Percentiles rank a stretch among this genome's conserved stretches.
Evolutionary conservation across 108 stramenopile species (phyloP).

Genomic region (Nitzschia putrida): DNA sequence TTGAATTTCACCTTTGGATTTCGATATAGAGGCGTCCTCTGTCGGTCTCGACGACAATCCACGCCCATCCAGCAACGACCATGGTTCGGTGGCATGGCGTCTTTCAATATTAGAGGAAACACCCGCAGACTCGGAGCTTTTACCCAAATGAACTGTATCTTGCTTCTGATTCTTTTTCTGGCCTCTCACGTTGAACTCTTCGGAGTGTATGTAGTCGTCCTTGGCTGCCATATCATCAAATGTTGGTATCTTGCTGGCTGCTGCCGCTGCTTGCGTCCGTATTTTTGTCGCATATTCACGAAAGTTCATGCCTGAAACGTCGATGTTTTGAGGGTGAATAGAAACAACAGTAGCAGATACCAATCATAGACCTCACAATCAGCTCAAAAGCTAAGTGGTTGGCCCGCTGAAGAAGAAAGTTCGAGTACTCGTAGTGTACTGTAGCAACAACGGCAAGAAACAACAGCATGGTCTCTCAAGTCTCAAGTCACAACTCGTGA

Average conservation of each 20-base stretch:
- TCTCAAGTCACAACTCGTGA: too few species aligned
- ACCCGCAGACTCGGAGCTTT: not conserved
- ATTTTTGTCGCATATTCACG: slow-evolving; percentile 30
- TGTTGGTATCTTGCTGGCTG: slow-evolving; percentile 17
- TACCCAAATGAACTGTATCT: not conserved
- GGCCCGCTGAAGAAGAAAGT: too few species aligned
- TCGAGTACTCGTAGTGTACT: too few species aligned
- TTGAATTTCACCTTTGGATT: not conserved
- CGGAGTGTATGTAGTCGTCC: slow-evolving; percentile 55
- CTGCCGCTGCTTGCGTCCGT: slow-evolving; percentile 27
- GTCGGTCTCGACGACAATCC: too few species aligned
- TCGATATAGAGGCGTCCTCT: too few species aligned
- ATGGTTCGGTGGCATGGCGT: slow-evolving; percentile 6
- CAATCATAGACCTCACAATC: too few species aligned
- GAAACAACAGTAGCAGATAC: too few species aligned
- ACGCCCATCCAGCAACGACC: slow-evolving; percentile 33
- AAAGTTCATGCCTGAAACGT: slow-evolving; percentile 13
- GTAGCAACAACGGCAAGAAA: too few species aligned
- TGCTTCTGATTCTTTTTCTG: not conserved
- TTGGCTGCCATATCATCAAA: slow-evolving; percentile 59
- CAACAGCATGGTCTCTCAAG: too few species aligned
- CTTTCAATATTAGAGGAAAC: not conserved
- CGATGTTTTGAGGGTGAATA: not conserved
- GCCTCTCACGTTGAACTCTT: slow-evolving; percentile 39
- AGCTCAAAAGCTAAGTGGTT: too few species aligned